phyloP scores from a whole-genome alignment of 768 basidiomycete species.

The Amanita subjunquillea region DNA sequence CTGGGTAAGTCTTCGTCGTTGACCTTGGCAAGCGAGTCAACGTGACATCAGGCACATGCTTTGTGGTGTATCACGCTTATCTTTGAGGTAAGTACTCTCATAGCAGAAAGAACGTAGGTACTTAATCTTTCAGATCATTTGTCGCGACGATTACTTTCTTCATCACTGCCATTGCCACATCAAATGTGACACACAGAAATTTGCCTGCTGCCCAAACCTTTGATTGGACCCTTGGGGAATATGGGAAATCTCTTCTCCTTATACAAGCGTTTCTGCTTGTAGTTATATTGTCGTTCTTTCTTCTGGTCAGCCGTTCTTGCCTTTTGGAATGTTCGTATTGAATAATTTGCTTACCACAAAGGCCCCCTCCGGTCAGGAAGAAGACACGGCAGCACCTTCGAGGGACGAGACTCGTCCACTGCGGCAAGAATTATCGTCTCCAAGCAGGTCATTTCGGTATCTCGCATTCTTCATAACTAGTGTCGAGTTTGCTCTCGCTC shows the following conservation, averaged over 20 bases:
- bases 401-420: conserved; percentile 1
- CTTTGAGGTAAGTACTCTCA: conserved; percentile 30
- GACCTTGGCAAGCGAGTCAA: neutral
- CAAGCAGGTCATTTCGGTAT: conserved; percentile 9
- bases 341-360: conserved; percentile 4
- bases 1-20: conserved; percentile 30
- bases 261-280: conserved; percentile 30
- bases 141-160: conserved; percentile 46
- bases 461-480: conserved; percentile 31
- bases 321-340: conserved; percentile 4
- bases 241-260: conserved; percentile 24
- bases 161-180: conserved; percentile 34
- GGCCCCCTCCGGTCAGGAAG: conserved; percentile 2
- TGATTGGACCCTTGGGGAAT: conserved; percentile 31
- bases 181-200: conserved; percentile 25
- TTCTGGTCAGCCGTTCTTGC: conserved; percentile 19
- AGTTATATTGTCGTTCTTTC: conserved; percentile 17
- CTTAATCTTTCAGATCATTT: conserved; percentile 30
- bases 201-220: conserved; percentile 18
- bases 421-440: neutral
- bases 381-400: conserved; percentile 7
- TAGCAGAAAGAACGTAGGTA: conserved; percentile 7
- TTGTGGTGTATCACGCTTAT: conserved; percentile 46
- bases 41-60: conserved; percentile 46
- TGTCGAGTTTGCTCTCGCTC: conserved; percentile 41